A percentile compares a stretch with the other conserved stretches of the same genome.
Evolutionary conservation across 139 green algal genomes (phyloP).

Genomic region (Prasinococcaceae sp.): DNA sequence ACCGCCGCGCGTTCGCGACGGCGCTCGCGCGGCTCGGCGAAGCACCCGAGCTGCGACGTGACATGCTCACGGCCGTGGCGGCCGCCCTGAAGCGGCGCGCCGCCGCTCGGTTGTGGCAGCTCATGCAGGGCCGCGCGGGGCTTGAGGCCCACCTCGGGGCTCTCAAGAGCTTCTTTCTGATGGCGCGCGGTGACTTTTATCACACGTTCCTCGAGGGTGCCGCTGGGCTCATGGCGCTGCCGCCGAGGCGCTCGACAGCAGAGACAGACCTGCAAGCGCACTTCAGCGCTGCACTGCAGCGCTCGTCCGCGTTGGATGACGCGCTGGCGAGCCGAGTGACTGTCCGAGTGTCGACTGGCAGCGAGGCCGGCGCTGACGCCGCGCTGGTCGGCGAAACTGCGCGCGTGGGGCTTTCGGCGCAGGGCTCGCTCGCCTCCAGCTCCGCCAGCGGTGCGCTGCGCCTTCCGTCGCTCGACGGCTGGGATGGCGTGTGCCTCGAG

Average conservation of each 20-base stretch:
- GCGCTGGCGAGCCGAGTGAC: not conserved
- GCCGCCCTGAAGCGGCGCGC: conserved; percentile 30
- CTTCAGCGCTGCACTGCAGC: conserved; percentile 29
- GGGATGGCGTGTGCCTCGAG: conserved; percentile 58
- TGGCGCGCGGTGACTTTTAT: conserved; percentile 65
- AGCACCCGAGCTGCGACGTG: conserved; percentile 29
- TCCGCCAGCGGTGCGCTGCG: too few relatives aligned
- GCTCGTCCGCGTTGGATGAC: not conserved
- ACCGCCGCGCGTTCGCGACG: conserved; percentile 27
- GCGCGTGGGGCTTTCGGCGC: not conserved
- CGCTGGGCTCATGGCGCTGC: conserved; percentile 28
- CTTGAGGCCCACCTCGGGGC: conserved; percentile 51
- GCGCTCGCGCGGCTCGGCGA: conserved; percentile 33
- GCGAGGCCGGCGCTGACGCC: not conserved
- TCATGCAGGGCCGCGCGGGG: conserved; percentile 54
- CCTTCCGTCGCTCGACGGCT: conserved; percentile 50
- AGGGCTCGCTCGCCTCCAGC: not conserved
- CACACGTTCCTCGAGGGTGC: conserved; percentile 58
- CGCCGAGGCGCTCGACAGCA: conserved; percentile 32
- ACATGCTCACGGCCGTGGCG: conserved; percentile 35
- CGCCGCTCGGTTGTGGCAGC: conserved; percentile 42
- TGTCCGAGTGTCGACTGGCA: not conserved
- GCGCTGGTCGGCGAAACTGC: conserved; percentile 8
- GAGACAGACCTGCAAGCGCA: conserved; percentile 34
- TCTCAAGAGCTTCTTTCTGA: conserved; percentile 61